Evolutionary conservation across 805 yeast species (phyloP), one percentile per base, ranked within the genome.

Genomic region (Blastobotrys robertii): DNA sequence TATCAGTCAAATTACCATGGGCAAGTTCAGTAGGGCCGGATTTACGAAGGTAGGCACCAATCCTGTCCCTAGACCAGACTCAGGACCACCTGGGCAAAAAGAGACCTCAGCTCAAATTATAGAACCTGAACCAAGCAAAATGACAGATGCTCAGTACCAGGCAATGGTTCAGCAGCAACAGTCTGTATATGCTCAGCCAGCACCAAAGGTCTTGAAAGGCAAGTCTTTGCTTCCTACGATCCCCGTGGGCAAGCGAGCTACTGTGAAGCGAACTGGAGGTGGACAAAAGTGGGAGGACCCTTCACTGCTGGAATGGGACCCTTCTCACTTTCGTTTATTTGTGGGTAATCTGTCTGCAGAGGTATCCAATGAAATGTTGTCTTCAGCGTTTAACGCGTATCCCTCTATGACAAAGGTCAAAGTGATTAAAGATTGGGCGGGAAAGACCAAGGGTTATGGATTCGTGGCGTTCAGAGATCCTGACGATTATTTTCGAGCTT

Each of bases 311-410:
- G 81, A 74, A 35, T 81, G 86, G 86, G 73, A 81, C 53, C 84
- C 87, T 0, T 62, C 67, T 12, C 86, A 81, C 50, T 83, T 79
- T 60, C 63, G 85, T 28, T 62, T 83, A 14, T 83, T 83, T 60
- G 84, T 83, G 6, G 94, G 92, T 0, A 81, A 83, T 51, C 59
- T 83, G 29, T 84, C 85, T 0, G 66, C 69, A 3, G 88, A 81
- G 51, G 88, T 76, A 2, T 73, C 69, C 16, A 84, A 79, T 45
- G 73, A 68, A 13, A 51, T 74, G 37, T 63, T 83, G n/a, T 52
- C 60, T n/a, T 57, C 64, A 15, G 77, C 84, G 1, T 81, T 83
- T 53, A 54, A 61, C 1, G 61, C 67, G 39, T 84, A 70, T 55
- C 59, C 70, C 10, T 69, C 81, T 2, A 56, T 81, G 45, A 61